A percentile compares a stretch with the other conserved stretches of the same genome.
These are phyloP conservation scores for Thermomucor indicae-seudaticae DNA, from an alignment of 371 early-diverging fungal genomes.

Conservation along the genomic window DNA sequence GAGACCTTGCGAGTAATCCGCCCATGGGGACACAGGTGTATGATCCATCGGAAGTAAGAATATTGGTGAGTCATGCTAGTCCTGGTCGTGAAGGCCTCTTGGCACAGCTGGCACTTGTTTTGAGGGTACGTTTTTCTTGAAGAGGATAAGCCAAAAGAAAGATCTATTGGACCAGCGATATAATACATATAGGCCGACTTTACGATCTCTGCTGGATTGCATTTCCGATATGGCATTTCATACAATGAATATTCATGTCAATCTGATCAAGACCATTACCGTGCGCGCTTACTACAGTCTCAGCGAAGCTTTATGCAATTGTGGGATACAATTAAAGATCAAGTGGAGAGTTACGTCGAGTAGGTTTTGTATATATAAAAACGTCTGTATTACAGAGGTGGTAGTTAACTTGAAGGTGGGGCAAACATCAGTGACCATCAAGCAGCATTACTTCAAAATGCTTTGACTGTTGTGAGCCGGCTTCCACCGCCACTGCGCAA, in stretches of 20 bases:
- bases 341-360: slow-evolving; percentile 58
- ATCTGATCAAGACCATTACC: slow-evolving; percentile 56
- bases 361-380: slow-evolving; percentile 19
- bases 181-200: slow-evolving; percentile 50
- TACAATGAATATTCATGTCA: slow-evolving; percentile 67
- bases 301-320: slow-evolving; percentile 55
- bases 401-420: too few species aligned
- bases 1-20: too few species aligned
- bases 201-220: slow-evolving; percentile 64
- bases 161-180: not conserved
- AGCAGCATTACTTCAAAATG: slow-evolving; percentile 47
- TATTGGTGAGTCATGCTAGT: slow-evolving; percentile 60
- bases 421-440: slow-evolving; percentile 45
- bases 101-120: slow-evolving; percentile 55
- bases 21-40: slow-evolving; percentile 23
- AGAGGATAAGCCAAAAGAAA: not conserved
- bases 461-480: slow-evolving; percentile 53
- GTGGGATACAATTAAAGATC: slow-evolving; percentile 57
- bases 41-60: slow-evolving; percentile 55
- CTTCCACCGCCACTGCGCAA: slow-evolving; percentile 34
- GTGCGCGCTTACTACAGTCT: slow-evolving; percentile 51
- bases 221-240: slow-evolving; percentile 67
- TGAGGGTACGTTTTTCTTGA: slow-evolving; percentile 48
- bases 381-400: not conserved
- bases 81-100: slow-evolving; percentile 64